Evolutionary conservation across 176 grass and related monocot genomes (phyloP).

Genomic region (Musa acuminata): DNA sequence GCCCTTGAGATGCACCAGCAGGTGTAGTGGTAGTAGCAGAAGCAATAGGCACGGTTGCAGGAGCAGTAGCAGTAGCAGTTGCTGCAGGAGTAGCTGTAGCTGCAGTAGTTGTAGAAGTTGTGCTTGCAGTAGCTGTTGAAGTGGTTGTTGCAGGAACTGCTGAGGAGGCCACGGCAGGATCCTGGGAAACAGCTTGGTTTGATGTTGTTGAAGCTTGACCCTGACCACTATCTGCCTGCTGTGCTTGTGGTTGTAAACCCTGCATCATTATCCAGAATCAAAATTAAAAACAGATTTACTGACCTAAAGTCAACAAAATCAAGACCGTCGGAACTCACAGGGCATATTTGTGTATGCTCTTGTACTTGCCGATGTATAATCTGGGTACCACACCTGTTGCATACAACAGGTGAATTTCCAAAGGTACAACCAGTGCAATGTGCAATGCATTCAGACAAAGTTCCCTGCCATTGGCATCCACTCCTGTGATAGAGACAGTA

Average conservation of each 20-base stretch:
- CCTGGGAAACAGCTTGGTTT: constrained; percentile 39
- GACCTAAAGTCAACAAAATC: neutral
- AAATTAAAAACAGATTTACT: constrained; percentile 13
- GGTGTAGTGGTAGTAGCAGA: constrained; percentile 10
- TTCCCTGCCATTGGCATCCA: constrained; percentile 90
- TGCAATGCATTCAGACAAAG: constrained; percentile 58
- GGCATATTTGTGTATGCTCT: constrained; percentile 91
- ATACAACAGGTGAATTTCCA: constrained; percentile 89
- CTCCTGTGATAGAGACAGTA: constrained; percentile 88
- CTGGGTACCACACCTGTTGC: constrained; percentile 76
- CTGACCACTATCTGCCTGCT: constrained; percentile 39
- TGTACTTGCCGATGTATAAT: constrained; percentile 95
- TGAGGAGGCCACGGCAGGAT: constrained; percentile 30
- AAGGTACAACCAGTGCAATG: constrained; percentile 63
- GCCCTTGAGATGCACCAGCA: constrained; percentile 30
- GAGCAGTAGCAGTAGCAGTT: constrained; percentile 16
- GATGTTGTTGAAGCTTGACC: constrained; percentile 21
- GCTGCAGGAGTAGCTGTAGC: constrained; percentile 19
- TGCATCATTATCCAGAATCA: constrained; percentile 12
- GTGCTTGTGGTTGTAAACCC: constrained; percentile 63
- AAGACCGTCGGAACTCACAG: constrained; percentile 41
- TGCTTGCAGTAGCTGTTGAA: constrained; percentile 14
- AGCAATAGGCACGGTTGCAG: constrained; percentile 17
- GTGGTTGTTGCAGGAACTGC: constrained; percentile 19
- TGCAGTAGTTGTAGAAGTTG: constrained; percentile 9